These are phyloP conservation scores for Colletotrichum horii DNA, from an alignment of 2,329 filamentous ascomycete species.

Conservation along the genomic window DNA sequence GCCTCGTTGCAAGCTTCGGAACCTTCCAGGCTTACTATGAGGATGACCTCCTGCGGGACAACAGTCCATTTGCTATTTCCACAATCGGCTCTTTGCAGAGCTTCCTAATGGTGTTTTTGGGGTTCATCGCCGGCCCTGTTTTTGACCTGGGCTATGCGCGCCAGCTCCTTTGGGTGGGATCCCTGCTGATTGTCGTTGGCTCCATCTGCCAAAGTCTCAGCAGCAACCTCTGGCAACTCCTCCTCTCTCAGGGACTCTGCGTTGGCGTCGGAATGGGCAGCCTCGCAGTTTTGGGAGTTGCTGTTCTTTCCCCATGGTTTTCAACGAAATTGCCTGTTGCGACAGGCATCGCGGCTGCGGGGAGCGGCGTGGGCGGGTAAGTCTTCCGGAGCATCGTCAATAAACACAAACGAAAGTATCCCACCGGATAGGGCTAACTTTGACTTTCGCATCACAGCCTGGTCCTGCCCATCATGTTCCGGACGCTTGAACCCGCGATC, in stretches of 20 bases:
- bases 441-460: constrained; percentile 58
- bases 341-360: constrained; percentile 36
- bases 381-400: constrained; percentile 40
- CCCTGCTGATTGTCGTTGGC: constrained; percentile 48
- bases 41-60: constrained; percentile 28
- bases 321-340: constrained; percentile 30
- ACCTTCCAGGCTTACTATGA: constrained; percentile 60
- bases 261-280: constrained; percentile 49
- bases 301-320: constrained; percentile 40
- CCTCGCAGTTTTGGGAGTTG: constrained; percentile 40
- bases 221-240: constrained; percentile 51
- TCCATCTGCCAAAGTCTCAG: constrained; percentile 50
- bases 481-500: background rate
- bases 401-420: constrained; percentile 38
- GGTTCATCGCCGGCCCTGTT: constrained; percentile 48
- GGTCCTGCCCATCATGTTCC: constrained; percentile 9
- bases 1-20: constrained; percentile 47
- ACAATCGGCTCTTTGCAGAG: constrained; percentile 53
- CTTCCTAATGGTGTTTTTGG: constrained; percentile 48
- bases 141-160: constrained; percentile 53
- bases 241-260: constrained; percentile 50
- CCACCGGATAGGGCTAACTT: constrained; percentile 67
- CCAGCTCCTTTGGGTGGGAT: constrained; percentile 42
- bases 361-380: constrained; percentile 31
- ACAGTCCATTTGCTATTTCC: constrained; percentile 34